Evolutionary conservation across 164 flowering plant genomes (phyloP).

Genomic region (Umbellularia californica): DNA sequence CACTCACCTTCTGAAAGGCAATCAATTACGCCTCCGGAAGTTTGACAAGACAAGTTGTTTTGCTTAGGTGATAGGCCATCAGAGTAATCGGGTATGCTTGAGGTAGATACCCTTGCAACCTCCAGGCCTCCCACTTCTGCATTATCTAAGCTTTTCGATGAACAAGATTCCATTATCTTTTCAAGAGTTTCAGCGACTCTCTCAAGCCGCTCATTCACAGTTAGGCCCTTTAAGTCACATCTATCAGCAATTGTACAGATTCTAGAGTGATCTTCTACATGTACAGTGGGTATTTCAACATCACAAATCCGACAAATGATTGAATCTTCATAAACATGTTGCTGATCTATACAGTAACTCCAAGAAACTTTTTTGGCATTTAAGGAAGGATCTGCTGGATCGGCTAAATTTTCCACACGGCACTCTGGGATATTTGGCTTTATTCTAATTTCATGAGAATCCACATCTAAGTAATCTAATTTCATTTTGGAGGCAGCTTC

Average conservation of each 20-base stretch:
- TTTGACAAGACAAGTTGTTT: constrained; percentile 20
- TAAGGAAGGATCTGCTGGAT: constrained; percentile 27
- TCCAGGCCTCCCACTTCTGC: constrained; percentile 43
- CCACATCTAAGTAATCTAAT: constrained; percentile 26
- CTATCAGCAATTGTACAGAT: constrained; percentile 93
- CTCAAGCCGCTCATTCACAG: constrained; percentile 81
- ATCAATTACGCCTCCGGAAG: constrained; percentile 46
- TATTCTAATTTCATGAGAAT: constrained; percentile 20
- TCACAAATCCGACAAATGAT: constrained; percentile 98
- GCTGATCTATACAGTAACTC: constrained; percentile 59
- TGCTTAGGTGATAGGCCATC: constrained; percentile 38
- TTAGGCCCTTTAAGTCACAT: constrained; percentile 88
- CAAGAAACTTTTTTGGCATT: constrained; percentile 37
- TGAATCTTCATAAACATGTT: constrained; percentile 45
- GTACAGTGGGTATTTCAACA: constrained; percentile 84
- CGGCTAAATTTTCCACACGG: constrained; percentile 20
- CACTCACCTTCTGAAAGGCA: constrained; percentile 50
- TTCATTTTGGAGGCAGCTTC: constrained; percentile 38
- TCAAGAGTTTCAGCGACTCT: constrained; percentile 90
- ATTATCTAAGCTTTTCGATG: constrained; percentile 54
- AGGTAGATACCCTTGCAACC: constrained; percentile 32
- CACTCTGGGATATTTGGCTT: constrained; percentile 30
- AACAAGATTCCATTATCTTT: constrained; percentile 67
- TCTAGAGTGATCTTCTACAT: constrained; percentile 92
- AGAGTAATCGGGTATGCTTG: constrained; percentile 36